Percentiles rank a stretch among this genome's conserved stretches.
Evolutionary conservation across 768 basidiomycete genomes (phyloP).

Genomic region (Tricholoma terreum): DNA sequence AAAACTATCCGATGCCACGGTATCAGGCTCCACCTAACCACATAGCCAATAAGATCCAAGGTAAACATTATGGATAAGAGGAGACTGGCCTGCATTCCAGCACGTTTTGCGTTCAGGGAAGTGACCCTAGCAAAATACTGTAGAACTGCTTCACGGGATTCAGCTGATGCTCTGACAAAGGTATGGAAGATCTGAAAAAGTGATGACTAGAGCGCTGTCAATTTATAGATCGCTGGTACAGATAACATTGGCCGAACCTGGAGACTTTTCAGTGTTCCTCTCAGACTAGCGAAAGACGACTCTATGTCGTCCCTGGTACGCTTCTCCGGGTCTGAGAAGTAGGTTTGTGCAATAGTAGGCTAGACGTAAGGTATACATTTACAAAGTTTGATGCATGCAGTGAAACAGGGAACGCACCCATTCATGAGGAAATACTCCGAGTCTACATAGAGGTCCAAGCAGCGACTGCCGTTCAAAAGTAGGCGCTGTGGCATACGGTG

Average conservation of each 20-base stretch:
- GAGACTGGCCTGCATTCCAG: conserved; percentile 77
- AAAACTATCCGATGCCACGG: conserved; percentile 88
- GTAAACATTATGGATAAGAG: not conserved
- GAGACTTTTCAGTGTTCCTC: conserved; percentile 81
- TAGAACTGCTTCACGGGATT: conserved; percentile 77
- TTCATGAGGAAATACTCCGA: conserved; percentile 86
- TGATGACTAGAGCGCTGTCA: conserved; percentile 35
- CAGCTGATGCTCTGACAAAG: conserved; percentile 79
- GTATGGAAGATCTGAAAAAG: conserved; percentile 88
- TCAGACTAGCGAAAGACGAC: conserved; percentile 78
- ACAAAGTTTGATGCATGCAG: not conserved
- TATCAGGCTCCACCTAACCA: conserved; percentile 71
- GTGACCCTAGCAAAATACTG: conserved; percentile 77
- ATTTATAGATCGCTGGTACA: not conserved
- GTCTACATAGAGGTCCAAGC: conserved; percentile 79
- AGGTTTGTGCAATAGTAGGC: conserved; percentile 73
- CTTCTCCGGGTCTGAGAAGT: conserved; percentile 85
- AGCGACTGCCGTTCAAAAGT: conserved; percentile 66
- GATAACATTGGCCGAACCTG: conserved; percentile 47
- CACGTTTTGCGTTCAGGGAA: conserved; percentile 75
- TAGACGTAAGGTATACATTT: conserved; percentile 28
- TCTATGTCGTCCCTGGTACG: conserved; percentile 72
- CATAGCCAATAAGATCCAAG: not conserved
- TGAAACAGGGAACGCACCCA: conserved; percentile 55
- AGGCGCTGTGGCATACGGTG: conserved; percentile 51